Base-by-base conservation (phyloP, 441 rosid species). In the Syzygium syzygioides region DNA sequence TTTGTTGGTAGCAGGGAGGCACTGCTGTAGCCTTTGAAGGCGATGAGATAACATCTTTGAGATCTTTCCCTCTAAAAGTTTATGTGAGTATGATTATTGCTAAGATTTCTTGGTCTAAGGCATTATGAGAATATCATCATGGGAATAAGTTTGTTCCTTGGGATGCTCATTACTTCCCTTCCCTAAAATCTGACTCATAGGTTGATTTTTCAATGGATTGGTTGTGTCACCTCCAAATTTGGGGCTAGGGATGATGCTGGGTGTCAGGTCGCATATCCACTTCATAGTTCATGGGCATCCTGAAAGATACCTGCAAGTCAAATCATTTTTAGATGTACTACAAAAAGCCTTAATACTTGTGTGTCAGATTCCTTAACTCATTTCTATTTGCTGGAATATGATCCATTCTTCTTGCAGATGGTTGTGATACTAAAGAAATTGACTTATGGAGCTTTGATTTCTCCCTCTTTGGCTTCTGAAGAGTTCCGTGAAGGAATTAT, bases 401-500 rank as follows among this genome's bases (percentile, higher is more conserved):
- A 66, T 53, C 62, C 50, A 34, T 54, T 85, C 64, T 86, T 90
- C 48, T 88, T 90, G 85, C 92, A 97, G 99, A 94, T 98, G 98
- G 94, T 95, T 88, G 94, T 96, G 76, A 87, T 96, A 91, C 92
- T 96, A 91, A 97, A 95, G 90, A 98, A 98, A 91, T 89, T 97
- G 92, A 94, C 95, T 88, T 88, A 89, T 84, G 99, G 94, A 87
- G 99, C 99, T 88, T 28, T 94, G 90, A 94, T 96, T 90, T 94
- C 99, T 86, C 95, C 96, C 56, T 90, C 92, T 1, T 96, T 97
- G 93, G 97, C 97, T 79, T 88, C 99, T 52, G 99, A 98, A 91
- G 99, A 97, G 94, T 96, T 96, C 88, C 97, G 99, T 66, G 96
- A 94, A 92, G 99, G 98, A 91, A 95, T 97, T 30, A 91, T 96